These are phyloP conservation scores for Paramecium sexaurelia DNA, from an alignment of 73 alveolate species.

Conservation along the genomic window DNA sequence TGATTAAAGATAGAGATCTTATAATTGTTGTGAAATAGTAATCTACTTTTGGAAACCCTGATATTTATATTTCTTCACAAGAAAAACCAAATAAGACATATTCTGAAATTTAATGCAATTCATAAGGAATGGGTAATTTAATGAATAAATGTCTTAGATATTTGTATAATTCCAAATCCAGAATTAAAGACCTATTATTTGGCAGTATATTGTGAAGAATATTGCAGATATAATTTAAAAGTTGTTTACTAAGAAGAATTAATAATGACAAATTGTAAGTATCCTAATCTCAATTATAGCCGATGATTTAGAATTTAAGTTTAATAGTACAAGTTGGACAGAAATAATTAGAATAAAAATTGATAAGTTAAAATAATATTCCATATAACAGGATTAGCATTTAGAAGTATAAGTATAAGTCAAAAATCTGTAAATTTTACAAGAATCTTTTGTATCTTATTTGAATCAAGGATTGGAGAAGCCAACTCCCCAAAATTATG, in stretches of 20 bases:
- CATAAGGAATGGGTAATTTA: background rate
- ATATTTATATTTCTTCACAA: background rate
- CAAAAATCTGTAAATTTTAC: background rate
- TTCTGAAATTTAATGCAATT: background rate
- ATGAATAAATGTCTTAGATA: background rate
- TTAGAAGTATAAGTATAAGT: background rate
- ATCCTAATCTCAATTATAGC: background rate
- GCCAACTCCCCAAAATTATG: background rate
- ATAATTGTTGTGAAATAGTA: background rate
- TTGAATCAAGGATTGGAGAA: background rate
- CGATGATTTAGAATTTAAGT: background rate
- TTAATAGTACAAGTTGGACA: background rate
- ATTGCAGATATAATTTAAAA: slow-evolving; percentile 12
- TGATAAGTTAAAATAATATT: background rate
- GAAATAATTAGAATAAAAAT: background rate
- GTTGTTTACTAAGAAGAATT: background rate
- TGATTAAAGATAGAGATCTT: background rate
- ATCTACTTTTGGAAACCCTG: background rate
- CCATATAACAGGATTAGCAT: background rate
- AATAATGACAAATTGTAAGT: background rate
- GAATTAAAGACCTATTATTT: background rate
- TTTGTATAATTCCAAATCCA: background rate
- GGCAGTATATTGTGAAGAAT: background rate
- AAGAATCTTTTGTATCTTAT: slow-evolving; percentile 1
- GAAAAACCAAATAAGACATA: background rate